Evolutionary conservation across 805 yeast genomes (phyloP).

Genomic region (Ogataea ramenticola): DNA sequence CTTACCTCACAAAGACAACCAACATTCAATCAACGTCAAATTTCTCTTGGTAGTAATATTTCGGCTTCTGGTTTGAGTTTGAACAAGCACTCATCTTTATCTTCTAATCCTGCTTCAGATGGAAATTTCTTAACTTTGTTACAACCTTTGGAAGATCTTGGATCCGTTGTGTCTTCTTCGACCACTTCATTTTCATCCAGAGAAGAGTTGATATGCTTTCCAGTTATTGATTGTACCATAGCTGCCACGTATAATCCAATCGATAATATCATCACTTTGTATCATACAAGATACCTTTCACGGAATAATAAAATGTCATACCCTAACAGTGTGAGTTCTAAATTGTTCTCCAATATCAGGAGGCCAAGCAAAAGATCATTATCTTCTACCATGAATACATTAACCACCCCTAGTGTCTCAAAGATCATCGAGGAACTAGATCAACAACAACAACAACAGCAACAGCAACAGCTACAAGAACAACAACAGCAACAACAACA

Average conservation of each 20-base stretch:
- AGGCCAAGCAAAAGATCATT: slow-evolving; percentile 18
- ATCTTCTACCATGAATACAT: slow-evolving; percentile 14
- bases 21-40: background rate
- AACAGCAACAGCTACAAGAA: slow-evolving; percentile 5
- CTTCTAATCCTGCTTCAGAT: slow-evolving; percentile 7
- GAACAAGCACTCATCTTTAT: background rate
- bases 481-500: slow-evolving; percentile 13
- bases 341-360: slow-evolving; percentile 10
- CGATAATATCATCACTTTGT: slow-evolving; percentile 40
- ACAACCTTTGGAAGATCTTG: slow-evolving; percentile 71
- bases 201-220: slow-evolving; percentile 54
- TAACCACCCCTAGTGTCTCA: slow-evolving; percentile 17
- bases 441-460: background rate
- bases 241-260: slow-evolving; percentile 49
- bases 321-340: slow-evolving; percentile 5
- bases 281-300: slow-evolving; percentile 44
- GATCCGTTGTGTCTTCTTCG: slow-evolving; percentile 63
- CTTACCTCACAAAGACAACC: background rate
- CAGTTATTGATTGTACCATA: slow-evolving; percentile 34
- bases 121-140: slow-evolving; percentile 53
- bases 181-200: slow-evolving; percentile 53
- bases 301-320: slow-evolving; percentile 7
- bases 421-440: slow-evolving; percentile 1
- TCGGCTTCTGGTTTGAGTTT: background rate
- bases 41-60: background rate